Base-by-base conservation (phyloP, 192 early-diverging fungal genomes). In the Coemansia asiatica region DNA sequence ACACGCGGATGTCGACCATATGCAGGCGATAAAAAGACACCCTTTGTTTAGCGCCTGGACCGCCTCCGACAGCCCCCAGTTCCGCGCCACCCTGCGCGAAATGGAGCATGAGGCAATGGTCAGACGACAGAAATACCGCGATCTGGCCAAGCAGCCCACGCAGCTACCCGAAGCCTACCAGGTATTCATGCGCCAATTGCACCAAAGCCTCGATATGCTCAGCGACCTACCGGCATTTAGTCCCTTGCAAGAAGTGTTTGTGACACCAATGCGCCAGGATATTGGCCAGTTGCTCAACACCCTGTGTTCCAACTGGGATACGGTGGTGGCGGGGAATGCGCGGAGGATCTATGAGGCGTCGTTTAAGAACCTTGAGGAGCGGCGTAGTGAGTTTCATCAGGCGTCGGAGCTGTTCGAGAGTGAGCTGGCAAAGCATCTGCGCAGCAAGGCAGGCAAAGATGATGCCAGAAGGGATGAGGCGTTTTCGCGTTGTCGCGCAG, bases 21-120 rank as follows among this genome's bases (percentile, higher is more conserved):
- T 19, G 6, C 54, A 50, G 25, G 47, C 27, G 10, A 44, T 57
- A 5, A 40, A 18, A 29, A 19, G 56, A 26, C 79, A 81, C 36
- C 79, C 79, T 60, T 61, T 81, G 67, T 76, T 81, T 26, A 54
- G 74, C 48, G 61, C 60, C 8, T 81, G 79, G 79, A 51, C 72
- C 25, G 67, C 74, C 10, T 73, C 72, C 19, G 79, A 81, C 72
- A 70, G 79, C 27, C 79, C 79, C 5, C 57, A 29, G 58, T 81
- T 81, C 58, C 79, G 79, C 4, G 26, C 64, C 2, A 55, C 73
- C 38, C 68, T 81, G n/a, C 21, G 26, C 6, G 29, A 15, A n/a
- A 69, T 81, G 70, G 79, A 81, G 61, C 64, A 60, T 22, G 67
- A 64, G 54, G 79, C 79, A 62, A 36, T 50, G 16, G 53, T 28